Conservation (phyloP, 257 asterid species). For the Cruciata laevipes region DNA sequence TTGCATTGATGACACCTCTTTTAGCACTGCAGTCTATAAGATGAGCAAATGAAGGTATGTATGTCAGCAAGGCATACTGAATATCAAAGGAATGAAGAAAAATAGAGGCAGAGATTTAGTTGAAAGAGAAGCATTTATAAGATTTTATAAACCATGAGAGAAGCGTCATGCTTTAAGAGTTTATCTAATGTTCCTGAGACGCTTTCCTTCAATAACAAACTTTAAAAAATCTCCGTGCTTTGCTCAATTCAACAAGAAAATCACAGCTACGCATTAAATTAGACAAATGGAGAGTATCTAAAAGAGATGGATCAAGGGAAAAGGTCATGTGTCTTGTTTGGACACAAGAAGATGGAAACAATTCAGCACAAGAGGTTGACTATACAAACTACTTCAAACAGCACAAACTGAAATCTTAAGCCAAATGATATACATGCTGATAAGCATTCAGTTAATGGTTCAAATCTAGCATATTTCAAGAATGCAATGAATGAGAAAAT, state of each 20-base stretch:
- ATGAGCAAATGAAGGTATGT: constrained; percentile 2
- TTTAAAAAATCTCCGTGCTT: neutral
- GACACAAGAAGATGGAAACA: neutral
- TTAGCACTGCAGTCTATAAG: constrained; percentile 59
- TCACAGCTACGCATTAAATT: no score
- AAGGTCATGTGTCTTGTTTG: neutral
- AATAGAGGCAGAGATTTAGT: neutral
- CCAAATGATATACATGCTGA: neutral
- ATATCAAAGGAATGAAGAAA: neutral
- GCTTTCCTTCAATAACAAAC: neutral
- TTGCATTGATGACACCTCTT: constrained; percentile 60
- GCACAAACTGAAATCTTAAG: neutral
- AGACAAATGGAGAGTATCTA: neutral
- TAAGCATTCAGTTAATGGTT: neutral
- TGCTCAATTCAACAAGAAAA: neutral
- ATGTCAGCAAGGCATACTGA: neutral
- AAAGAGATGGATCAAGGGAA: neutral
- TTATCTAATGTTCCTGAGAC: neutral
- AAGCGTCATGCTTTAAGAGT: neutral
- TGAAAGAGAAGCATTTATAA: neutral
- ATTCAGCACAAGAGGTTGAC: neutral
- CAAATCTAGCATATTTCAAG: neutral
- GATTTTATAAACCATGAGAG: neutral
- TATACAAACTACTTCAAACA: neutral
- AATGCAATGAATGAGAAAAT: constrained; percentile 2